Conservation (phyloP, 1,139 yeast species). For the Pichia sp. region DNA sequence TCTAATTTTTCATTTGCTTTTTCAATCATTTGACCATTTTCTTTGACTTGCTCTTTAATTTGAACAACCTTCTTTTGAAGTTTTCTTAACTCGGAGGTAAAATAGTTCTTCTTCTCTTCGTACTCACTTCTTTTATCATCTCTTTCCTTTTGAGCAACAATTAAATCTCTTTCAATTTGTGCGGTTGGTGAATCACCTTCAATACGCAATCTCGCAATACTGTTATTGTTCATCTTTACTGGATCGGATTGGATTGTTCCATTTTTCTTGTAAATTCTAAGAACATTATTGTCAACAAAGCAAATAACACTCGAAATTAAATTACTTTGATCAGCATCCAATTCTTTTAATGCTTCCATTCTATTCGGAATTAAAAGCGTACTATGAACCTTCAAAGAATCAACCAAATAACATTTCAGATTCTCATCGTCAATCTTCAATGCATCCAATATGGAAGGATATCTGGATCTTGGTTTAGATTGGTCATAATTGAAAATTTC, state of each 20-base stretch:
- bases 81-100: neutral
- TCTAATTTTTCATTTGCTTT: slow-evolving; percentile 31
- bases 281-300: slow-evolving; percentile 38
- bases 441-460: slow-evolving; percentile 56
- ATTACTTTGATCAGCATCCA: slow-evolving; percentile 34
- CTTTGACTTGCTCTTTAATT: slow-evolving; percentile 17
- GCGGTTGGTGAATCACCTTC: slow-evolving; percentile 25
- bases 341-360: slow-evolving; percentile 47
- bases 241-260: slow-evolving; percentile 61
- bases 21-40: slow-evolving; percentile 24
- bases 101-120: neutral
- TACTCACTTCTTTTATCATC: slow-evolving; percentile 4
- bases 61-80: neutral
- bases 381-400: slow-evolving; percentile 59
- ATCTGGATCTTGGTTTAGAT: slow-evolving; percentile 35
- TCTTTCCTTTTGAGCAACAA: slow-evolving; percentile 23
- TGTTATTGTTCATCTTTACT: slow-evolving; percentile 40
- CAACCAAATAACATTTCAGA: slow-evolving; percentile 63
- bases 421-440: slow-evolving; percentile 54
- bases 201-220: slow-evolving; percentile 20
- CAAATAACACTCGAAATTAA: slow-evolving; percentile 49
- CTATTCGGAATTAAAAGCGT: slow-evolving; percentile 52
- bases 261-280: slow-evolving; percentile 37
- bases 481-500: slow-evolving; percentile 54
- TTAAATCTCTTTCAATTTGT: slow-evolving; percentile 21